Percentiles rank a stretch among this genome's conserved stretches.
These are phyloP conservation scores for Candida sphagnicola DNA, from an alignment of 805 yeast species.

Conservation along the genomic window DNA sequence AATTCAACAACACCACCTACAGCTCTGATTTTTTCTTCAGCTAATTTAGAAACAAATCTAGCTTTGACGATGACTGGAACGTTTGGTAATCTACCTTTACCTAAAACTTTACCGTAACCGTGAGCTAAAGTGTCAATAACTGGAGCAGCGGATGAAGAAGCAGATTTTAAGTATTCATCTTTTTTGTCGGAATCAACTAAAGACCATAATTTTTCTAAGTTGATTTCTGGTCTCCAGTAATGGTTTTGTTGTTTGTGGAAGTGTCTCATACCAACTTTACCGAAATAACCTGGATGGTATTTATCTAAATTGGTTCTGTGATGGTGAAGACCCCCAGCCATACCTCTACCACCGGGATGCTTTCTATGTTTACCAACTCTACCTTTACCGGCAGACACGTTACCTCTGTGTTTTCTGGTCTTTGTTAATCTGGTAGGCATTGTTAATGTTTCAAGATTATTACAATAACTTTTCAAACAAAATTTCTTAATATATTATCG, in stretches of 20 bases:
- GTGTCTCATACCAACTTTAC: constrained; percentile 99
- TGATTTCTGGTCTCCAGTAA: constrained; percentile 97
- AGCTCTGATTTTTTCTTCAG: constrained; percentile 99
- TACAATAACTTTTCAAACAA: constrained; percentile 1
- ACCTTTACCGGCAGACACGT: constrained; percentile 99
- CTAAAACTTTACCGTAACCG: constrained; percentile 99
- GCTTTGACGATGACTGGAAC: constrained; percentile 99
- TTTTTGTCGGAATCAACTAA: constrained; percentile 90
- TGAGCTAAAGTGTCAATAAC: constrained; percentile 98
- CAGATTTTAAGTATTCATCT: constrained; percentile 83
- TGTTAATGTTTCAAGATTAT: constrained; percentile 20
- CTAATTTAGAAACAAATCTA: constrained; percentile 97
- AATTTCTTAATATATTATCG: neutral
- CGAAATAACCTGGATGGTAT: constrained; percentile 99
- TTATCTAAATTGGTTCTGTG: constrained; percentile 99
- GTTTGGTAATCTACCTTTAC: constrained; percentile 97
- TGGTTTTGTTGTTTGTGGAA: constrained; percentile 94
- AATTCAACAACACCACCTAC: constrained; percentile 99
- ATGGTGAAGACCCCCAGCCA: constrained; percentile 99
- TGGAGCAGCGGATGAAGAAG: constrained; percentile 91
- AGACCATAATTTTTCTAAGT: constrained; percentile 98
- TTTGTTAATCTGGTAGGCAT: constrained; percentile 99
- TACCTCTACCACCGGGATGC: constrained; percentile 99
- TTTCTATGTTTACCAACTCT: constrained; percentile 99
- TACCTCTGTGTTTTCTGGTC: constrained; percentile 99